Evolutionary conservation across 257 asterid species (phyloP).

Genomic region (Sherardia arvensis): DNA sequence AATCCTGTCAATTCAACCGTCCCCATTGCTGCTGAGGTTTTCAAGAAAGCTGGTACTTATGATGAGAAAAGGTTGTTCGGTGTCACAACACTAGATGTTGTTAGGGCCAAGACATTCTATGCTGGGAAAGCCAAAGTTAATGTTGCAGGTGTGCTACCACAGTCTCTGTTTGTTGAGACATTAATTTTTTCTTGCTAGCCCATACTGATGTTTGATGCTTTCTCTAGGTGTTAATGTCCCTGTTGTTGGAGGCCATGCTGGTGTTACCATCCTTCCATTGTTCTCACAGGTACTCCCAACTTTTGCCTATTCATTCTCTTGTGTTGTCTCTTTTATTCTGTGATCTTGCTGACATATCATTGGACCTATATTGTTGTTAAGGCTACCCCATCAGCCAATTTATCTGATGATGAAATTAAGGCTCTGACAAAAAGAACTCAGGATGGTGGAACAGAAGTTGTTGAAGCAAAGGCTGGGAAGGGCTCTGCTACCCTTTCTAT

Average conservation of each 20-base stretch:
- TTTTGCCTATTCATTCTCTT: not conserved
- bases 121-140: conserved; percentile 77
- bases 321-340: not conserved
- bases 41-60: conserved; percentile 72
- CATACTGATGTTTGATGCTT: conserved; percentile 1
- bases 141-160: conserved; percentile 47
- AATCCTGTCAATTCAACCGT: conserved; percentile 92
- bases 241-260: conserved; percentile 94
- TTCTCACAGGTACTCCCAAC: conserved; percentile 57
- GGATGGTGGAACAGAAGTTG: conserved; percentile 98
- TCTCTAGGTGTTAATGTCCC: conserved; percentile 73
- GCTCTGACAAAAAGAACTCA: conserved; percentile 90
- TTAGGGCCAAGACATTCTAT: conserved; percentile 84
- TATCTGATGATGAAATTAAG: conserved; percentile 51
- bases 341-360: not conserved
- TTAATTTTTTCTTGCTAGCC: not conserved
- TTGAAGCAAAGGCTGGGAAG: conserved; percentile 97
- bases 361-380: conserved; percentile 11
- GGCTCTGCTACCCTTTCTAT: conserved; percentile 98
- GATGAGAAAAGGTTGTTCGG: conserved; percentile 68
- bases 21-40: conserved; percentile 90
- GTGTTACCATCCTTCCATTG: conserved; percentile 88
- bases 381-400: conserved; percentile 78
- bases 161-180: not conserved
- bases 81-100: conserved; percentile 94